These are phyloP conservation scores for Apiospora phragmitis DNA, from an alignment of 2,329 filamentous ascomycete species.

Conservation along the genomic window DNA sequence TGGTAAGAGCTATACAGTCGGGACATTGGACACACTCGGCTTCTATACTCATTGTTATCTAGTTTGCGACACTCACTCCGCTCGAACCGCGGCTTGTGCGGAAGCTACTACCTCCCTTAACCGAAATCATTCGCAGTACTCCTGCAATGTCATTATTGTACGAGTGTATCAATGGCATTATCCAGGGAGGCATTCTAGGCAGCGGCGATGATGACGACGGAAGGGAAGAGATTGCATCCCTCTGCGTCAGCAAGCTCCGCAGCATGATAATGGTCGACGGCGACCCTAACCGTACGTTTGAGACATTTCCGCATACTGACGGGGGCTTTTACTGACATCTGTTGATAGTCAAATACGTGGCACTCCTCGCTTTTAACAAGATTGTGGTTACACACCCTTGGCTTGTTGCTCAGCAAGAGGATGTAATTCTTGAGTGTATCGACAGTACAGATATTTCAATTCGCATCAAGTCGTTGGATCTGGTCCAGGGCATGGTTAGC, in stretches of 20 bases:
- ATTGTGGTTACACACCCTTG: constrained; percentile 87
- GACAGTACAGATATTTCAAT: constrained; percentile 97
- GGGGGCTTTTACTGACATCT: constrained; percentile 12
- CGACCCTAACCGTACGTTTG: constrained; percentile 80
- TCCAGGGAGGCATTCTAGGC: constrained; percentile 91
- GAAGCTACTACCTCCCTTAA: constrained; percentile 88
- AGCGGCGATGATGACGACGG: constrained; percentile 77
- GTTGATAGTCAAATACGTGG: constrained; percentile 86
- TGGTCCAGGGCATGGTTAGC: constrained; percentile 93
- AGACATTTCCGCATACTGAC: background rate
- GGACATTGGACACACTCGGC: background rate
- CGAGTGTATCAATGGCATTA: constrained; percentile 97
- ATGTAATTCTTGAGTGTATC: constrained; percentile 94
- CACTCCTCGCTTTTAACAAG: constrained; percentile 90
- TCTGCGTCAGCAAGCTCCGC: constrained; percentile 90
- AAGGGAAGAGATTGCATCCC: constrained; percentile 84
- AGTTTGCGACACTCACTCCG: constrained; percentile 94
- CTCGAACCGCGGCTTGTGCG: constrained; percentile 87
- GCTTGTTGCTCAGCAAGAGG: constrained; percentile 88
- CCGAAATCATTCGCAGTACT: constrained; percentile 90
- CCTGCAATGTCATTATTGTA: constrained; percentile 98
- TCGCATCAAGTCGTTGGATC: constrained; percentile 84
- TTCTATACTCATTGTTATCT: constrained; percentile 23
- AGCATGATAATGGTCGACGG: constrained; percentile 93
- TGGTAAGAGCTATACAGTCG: constrained; percentile 55